Evolutionary conservation across 1,284 basidiomycete species (phyloP), one percentile per base, ranked within the genome.

Genomic region (Omphalotus olearius): DNA sequence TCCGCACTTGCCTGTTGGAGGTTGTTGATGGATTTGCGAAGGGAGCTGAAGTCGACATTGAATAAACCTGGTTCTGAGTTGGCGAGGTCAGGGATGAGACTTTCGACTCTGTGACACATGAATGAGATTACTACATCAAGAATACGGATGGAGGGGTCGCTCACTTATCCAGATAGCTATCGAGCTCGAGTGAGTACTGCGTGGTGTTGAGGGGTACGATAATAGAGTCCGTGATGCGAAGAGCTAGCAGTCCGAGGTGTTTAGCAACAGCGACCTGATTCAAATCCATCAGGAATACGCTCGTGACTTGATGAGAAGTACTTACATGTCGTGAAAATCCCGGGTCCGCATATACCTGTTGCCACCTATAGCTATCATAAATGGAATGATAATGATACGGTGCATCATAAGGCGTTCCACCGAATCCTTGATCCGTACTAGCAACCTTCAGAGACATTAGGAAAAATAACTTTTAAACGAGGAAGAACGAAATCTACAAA

Each of bases 311-410:
- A 23, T 3, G 23, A 23, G 16, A 33, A 41, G 43, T 51, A 62
- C 71, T 50, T 60, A 83, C 82, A 68, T 92, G 88, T 49, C 82
- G 79, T 59, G 80, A 67, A 71, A 91, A 93, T 4, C 79, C 82
- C 14, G 85, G 84, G 65, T 94, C 91, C 33, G 78, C 88, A 61
- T 82, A 93, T 25, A 72, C 67, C 59, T 87, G 82, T 66, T 89
- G 84, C 85, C 85, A 94, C 47, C 72, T 69, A 60, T 85, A 79
- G 25, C 78, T 80, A 66, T 94, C 92, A 64, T 88, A 94, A 56
- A 91, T 80, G n/a, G 85, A 88, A 61, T 88, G 85, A 61, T 90
- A 91, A 63, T 91, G 89, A 62, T 91, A 91, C 4, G 80, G 76
- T 4, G 91, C 76, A 62, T 90, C 87, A 42, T 67, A 67, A 0